Conservation (phyloP, 2,329 filamentous ascomycete species). For the Acarospora socialis region DNA sequence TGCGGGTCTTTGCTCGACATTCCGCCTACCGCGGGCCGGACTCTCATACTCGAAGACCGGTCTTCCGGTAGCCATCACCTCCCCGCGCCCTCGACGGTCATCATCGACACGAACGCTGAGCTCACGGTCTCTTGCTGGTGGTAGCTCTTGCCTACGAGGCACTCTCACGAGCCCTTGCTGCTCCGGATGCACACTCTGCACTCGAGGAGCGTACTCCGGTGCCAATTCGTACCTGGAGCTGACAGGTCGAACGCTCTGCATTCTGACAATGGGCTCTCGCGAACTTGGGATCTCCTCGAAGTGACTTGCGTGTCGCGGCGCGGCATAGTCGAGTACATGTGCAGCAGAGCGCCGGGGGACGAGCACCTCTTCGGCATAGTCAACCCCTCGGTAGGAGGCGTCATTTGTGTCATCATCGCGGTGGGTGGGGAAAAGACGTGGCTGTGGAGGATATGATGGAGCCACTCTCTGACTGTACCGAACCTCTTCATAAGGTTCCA, state of each 20-base stretch:
- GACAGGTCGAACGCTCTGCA: conserved; percentile 11
- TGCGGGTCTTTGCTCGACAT: no score
- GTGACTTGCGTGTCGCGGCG: conserved; percentile 4
- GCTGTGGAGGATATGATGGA: conserved; percentile 2
- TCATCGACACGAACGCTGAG: conserved; percentile 13
- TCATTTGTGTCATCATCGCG: no score
- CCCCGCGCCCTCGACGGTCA: no score
- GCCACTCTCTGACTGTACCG: conserved; percentile 8
- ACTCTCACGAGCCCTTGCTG: conserved; percentile 12
- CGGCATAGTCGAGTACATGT: conserved; percentile 8
- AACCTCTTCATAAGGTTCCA: conserved; percentile 8
- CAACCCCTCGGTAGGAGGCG: conserved; percentile 5
- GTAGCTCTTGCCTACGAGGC: conserved; percentile 9
- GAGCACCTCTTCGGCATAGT: conserved; percentile 8
- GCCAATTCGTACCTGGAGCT: conserved; percentile 9
- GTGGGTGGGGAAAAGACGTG: conserved; percentile 8
- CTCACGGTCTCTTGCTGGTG: conserved; percentile 9
- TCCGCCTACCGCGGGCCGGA: no score
- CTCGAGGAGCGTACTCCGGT: conserved; percentile 9
- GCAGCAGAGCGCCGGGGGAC: conserved; percentile 7
- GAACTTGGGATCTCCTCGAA: conserved; percentile 9
- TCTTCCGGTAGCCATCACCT: no score
- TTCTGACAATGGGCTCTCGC: conserved; percentile 7
- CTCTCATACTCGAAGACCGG: no score
- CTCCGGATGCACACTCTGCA: conserved; percentile 14